Conservation (phyloP, 164 flowering plant species). For the Hamamelis virginiana region DNA sequence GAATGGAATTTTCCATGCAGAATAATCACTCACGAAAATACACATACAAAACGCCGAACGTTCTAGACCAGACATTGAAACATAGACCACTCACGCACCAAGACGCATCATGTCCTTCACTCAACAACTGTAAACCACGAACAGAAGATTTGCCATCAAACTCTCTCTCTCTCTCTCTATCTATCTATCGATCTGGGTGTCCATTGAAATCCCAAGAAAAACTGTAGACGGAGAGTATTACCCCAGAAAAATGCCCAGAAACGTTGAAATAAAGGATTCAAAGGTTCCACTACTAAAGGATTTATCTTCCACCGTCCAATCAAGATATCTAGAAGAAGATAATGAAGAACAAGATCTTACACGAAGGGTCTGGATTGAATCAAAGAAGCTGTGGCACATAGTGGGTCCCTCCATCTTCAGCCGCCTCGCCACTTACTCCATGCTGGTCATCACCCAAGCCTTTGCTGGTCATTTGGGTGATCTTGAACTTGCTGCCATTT, state of each 20-base stretch:
- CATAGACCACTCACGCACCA: too few species aligned
- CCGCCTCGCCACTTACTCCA: slow-evolving; percentile 43
- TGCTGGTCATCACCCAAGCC: slow-evolving; percentile 54
- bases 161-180: too few species aligned
- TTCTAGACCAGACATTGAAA: too few species aligned
- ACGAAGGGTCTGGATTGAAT: slow-evolving; percentile 40
- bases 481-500: slow-evolving; percentile 56
- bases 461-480: slow-evolving; percentile 71
- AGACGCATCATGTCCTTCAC: too few species aligned
- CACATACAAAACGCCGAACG: too few species aligned
- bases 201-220: not conserved
- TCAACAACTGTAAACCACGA: too few species aligned
- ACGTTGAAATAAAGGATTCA: slow-evolving; percentile 8
- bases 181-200: not conserved
- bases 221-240: too few species aligned
- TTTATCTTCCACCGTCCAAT: not conserved
- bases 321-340: not conserved
- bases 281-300: slow-evolving; percentile 27
- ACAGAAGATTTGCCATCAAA: too few species aligned
- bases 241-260: slow-evolving; percentile 8
- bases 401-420: slow-evolving; percentile 65
- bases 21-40: too few species aligned
- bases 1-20: too few species aligned
- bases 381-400: slow-evolving; percentile 58
- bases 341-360: slow-evolving; percentile 11